Evolutionary conservation across 2,329 filamentous ascomycete genomes (phyloP).

Genomic region (Xenosphaeropsis pyriputrescens): DNA sequence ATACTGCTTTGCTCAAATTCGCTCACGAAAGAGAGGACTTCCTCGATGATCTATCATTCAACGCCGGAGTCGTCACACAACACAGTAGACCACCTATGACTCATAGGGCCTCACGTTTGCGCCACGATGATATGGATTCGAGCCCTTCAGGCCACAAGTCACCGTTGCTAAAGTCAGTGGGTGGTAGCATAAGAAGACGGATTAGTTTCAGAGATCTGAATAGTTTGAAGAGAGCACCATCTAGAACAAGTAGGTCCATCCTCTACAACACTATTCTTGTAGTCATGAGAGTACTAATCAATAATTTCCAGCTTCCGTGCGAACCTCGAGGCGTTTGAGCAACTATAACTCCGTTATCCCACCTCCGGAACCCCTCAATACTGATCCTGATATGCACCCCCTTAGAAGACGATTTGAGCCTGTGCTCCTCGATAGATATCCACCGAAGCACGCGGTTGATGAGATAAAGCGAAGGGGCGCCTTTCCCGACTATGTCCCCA

Average conservation of each 20-base stretch:
- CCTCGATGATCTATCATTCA: slow-evolving; percentile 80
- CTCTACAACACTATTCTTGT: background rate
- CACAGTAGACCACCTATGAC: slow-evolving; percentile 57
- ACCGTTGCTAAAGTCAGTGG: slow-evolving; percentile 28
- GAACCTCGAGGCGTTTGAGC: slow-evolving; percentile 78
- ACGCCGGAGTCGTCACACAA: slow-evolving; percentile 59
- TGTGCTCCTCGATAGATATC: slow-evolving; percentile 88
- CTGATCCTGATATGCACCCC: slow-evolving; percentile 88
- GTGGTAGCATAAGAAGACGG: slow-evolving; percentile 79
- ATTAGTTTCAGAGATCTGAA: slow-evolving; percentile 93
- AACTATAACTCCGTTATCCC: slow-evolving; percentile 99
- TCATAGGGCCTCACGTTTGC: slow-evolving; percentile 69
- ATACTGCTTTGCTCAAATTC: slow-evolving; percentile 85
- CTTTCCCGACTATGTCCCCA: slow-evolving; percentile 95
- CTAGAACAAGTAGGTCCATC: slow-evolving; percentile 25
- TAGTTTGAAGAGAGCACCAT: slow-evolving; percentile 78
- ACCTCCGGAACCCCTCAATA: slow-evolving; percentile 76
- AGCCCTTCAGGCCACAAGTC: slow-evolving; percentile 26
- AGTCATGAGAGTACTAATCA: background rate
- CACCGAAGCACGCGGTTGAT: slow-evolving; percentile 67
- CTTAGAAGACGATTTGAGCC: slow-evolving; percentile 89
- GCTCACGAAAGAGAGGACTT: slow-evolving; percentile 91
- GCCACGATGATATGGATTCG: slow-evolving; percentile 50
- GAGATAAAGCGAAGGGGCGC: slow-evolving; percentile 66
- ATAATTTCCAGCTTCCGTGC: slow-evolving; percentile 39